Evolutionary conservation across 805 yeast species (phyloP), one percentile per base, ranked within the genome.

Genomic region (Barnettozyma botsteinii): DNA sequence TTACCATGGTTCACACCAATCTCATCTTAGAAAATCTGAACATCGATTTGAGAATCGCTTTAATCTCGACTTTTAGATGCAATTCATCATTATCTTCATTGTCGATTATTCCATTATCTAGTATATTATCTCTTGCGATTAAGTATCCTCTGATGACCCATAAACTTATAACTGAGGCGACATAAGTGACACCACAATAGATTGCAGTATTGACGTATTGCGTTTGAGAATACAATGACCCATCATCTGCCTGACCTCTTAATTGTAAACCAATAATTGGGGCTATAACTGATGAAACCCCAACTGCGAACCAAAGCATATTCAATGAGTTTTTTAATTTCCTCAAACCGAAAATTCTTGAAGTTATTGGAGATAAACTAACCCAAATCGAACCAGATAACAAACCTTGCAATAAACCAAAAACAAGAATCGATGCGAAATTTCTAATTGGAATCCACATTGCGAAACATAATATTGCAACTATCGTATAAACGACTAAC

Each of bases 301-400:
- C 85, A 33, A 71, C 51, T 26, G 69, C 57, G 12, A 68, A 49
- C 84, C 83, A 79, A 4, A 72, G 47, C 73, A 75, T 66, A 15
- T 76, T 71, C 37, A 70, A 60, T 0, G 69, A 57, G 14, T 74
- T 70, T 33, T 72, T 72, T 52, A 78, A 56, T 47, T 72, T 75
- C 28, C 65, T 55, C 23, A 79, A 55, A 0, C 86, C 86, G 14
- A 72, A 72, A 20, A 78, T 60, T 37, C 77, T 57, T 1, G 81
- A 70, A 1, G 68, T 56, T 20, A 76, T 61, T 4, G 83, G 68
- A 1, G 79, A 72, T 44, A 71, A 48, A 4, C 76, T 69, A 4
- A 79, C 72, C 73, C 77, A 80, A 31, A 79, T 62, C 10, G 77
- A 63, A 3, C 86, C 86, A 81, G 79, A 79, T 24, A 73, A 38